Percentiles rank a stretch among this genome's conserved stretches.
These are phyloP conservation scores for Balakata baccata DNA, from an alignment of 345 rosid species.

Conservation along the genomic window DNA sequence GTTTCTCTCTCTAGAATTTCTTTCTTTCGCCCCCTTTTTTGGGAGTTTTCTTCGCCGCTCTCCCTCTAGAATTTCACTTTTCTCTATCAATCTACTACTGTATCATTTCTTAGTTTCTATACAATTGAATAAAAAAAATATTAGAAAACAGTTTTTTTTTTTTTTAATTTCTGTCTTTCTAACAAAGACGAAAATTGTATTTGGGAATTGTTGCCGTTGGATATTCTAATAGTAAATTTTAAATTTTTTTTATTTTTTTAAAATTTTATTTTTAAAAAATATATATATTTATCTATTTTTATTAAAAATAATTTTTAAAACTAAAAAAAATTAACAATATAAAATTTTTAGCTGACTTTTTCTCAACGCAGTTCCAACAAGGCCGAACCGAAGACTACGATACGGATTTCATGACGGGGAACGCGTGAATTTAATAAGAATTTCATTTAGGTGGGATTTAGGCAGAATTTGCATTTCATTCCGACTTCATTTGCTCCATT, in stretches of 20 bases:
- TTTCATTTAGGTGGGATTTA: conserved; percentile 21
- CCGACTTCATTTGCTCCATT: conserved; percentile 68
- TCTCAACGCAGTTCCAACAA: no score
- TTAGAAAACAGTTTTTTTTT: background rate
- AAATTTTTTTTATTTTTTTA: no score
- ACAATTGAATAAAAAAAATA: background rate
- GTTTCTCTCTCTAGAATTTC: conserved; percentile 1
- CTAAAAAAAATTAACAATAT: no score
- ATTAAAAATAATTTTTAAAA: no score
- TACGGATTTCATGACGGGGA: conserved; percentile 50
- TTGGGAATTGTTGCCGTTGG: no score
- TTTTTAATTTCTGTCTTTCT: background rate
- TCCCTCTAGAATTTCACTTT: conserved; percentile 8
- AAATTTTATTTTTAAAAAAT: no score
- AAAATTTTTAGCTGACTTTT: no score
- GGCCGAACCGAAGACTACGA: no score
- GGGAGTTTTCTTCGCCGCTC: background rate
- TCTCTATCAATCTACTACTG: background rate
- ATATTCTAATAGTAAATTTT: no score
- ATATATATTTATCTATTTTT: no score
- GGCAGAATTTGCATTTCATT: conserved; percentile 57
- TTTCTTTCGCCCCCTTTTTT: background rate
- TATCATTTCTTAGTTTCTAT: background rate
- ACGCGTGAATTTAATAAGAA: conserved; percentile 43
- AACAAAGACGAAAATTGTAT: conserved; percentile 28